Conservation (phyloP, 306 rosid genomes). For the Hylodesmum podocarpum region DNA sequence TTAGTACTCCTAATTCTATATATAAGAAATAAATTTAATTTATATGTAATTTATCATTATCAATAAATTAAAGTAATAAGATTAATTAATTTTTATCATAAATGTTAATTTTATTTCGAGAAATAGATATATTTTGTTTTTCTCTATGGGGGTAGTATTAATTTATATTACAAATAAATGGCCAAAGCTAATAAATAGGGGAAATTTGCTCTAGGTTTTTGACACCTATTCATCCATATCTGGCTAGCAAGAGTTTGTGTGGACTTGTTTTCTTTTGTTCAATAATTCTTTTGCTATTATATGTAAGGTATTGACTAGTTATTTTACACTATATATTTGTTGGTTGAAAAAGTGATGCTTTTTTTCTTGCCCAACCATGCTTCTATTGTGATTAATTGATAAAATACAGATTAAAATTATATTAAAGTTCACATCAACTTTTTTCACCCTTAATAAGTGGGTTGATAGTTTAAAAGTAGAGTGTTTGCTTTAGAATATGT, state of each 20-base stretch:
- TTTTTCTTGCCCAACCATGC: conserved; percentile 22
- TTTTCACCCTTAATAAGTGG: conserved; percentile 30
- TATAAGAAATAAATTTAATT: too few relatives aligned
- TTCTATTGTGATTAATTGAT: conserved; percentile 11
- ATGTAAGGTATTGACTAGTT: conserved; percentile 13
- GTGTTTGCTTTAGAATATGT: neutral
- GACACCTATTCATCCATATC: neutral
- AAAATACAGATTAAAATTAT: conserved; percentile 21
- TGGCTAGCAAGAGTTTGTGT: neutral
- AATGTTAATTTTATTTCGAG: too few relatives aligned
- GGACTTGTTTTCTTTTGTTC: neutral
- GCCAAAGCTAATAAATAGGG: neutral
- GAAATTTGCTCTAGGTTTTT: neutral
- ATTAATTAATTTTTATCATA: too few relatives aligned
- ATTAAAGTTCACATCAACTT: conserved; percentile 31
- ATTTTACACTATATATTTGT: neutral
- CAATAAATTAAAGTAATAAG: too few relatives aligned
- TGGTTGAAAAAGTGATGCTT: conserved; percentile 21
- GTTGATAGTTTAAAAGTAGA: conserved; percentile 36
- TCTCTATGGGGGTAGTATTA: too few relatives aligned
- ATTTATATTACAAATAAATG: too few relatives aligned
- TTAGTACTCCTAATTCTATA: too few relatives aligned
- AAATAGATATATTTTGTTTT: too few relatives aligned
- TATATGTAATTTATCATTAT: too few relatives aligned
- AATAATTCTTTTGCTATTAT: neutral